Evolutionary conservation across 805 yeast genomes (phyloP).

Genomic region (Saturnispora galanensis): DNA sequence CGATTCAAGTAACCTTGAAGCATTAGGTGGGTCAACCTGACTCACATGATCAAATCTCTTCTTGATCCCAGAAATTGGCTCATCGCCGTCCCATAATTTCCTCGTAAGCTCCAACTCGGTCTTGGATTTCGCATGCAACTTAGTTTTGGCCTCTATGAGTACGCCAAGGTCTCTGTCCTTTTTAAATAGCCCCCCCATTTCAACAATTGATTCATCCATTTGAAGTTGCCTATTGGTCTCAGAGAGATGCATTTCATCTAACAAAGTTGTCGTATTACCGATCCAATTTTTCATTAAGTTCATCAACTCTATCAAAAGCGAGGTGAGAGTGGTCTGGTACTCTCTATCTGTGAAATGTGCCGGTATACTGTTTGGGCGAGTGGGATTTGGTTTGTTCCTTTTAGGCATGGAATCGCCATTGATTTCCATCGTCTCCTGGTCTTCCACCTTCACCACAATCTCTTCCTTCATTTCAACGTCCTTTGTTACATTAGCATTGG

Average conservation of each 20-base stretch:
- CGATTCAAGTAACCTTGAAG: not conserved
- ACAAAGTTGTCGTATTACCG: conserved; percentile 11
- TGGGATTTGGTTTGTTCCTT: not conserved
- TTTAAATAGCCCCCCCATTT: conserved; percentile 35
- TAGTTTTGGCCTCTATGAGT: conserved; percentile 20
- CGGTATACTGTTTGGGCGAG: not conserved
- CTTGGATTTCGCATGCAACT: conserved; percentile 25
- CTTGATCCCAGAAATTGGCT: conserved; percentile 3
- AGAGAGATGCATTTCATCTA: conserved; percentile 23
- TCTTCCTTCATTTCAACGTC: conserved; percentile 1
- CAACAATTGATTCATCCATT: conserved; percentile 31
- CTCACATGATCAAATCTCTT: conserved; percentile 8
- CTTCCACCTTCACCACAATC: not conserved
- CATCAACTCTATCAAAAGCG: conserved; percentile 28
- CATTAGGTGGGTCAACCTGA: not conserved
- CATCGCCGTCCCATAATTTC: conserved; percentile 11
- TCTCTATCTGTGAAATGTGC: conserved; percentile 16
- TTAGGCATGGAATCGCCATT: not conserved
- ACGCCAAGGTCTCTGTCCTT: conserved; percentile 27
- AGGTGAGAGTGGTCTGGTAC: conserved; percentile 30
- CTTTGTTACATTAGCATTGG: not conserved
- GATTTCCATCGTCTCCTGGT: not conserved
- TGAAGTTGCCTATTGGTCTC: conserved; percentile 32
- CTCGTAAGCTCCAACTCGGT: conserved; percentile 17
- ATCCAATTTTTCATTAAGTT: conserved; percentile 22